phyloP scores from a whole-genome alignment of 306 rosid genomes.

The Pyrus communis region DNA sequence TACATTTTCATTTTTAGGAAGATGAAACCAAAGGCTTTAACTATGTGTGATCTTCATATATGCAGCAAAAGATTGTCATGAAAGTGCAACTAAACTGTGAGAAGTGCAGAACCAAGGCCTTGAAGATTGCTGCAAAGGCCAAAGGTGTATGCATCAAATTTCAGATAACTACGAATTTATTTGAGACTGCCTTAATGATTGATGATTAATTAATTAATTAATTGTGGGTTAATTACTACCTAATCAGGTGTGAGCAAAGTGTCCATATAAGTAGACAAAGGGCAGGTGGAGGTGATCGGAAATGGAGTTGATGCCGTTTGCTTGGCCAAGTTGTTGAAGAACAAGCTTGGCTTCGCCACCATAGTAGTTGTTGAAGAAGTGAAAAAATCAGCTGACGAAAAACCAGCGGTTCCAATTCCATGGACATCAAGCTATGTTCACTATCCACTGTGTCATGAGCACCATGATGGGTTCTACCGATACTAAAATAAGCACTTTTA shows the following conservation, averaged over 20 bases:
- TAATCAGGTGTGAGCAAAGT: conserved; percentile 24
- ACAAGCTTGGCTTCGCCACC: conserved; percentile 2
- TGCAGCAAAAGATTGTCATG: conserved; percentile 11
- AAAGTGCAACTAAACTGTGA: conserved; percentile 15
- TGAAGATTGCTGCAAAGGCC: conserved; percentile 20
- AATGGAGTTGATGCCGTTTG: conserved; percentile 1
- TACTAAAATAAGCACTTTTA: not conserved
- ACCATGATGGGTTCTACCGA: not conserved
- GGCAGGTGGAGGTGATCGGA: conserved; percentile 21
- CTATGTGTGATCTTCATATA: no score
- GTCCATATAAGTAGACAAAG: conserved; percentile 10
- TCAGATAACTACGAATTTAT: no score
- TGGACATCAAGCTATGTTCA: not conserved
- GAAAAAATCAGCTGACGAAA: not conserved
- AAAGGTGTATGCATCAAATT: not conserved
- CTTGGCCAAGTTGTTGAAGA: conserved; percentile 1
- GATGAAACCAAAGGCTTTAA: no score
- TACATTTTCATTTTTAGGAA: no score
- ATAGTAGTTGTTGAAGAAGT: conserved; percentile 5
- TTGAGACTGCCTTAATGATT: no score
- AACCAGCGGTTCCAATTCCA: not conserved
- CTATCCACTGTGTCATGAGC: not conserved
- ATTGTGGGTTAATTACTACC: not conserved
- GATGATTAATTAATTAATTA: no score
- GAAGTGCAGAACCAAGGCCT: conserved; percentile 22